phyloP scores from a whole-genome alignment of 768 basidiomycete genomes.

The Serendipita vermifera region DNA sequence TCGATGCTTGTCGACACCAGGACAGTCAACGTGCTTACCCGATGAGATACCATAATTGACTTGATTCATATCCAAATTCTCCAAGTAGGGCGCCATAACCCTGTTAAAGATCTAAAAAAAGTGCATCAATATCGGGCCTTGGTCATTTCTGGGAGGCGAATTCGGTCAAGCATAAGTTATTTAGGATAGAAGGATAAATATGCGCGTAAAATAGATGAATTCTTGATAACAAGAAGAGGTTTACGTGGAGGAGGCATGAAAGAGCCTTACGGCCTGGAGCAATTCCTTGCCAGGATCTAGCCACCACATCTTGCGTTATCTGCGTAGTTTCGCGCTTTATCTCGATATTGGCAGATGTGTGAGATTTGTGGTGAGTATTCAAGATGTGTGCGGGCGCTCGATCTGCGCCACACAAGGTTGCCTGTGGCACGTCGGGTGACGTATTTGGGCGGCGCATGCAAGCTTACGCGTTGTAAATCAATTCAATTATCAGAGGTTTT shows the following conservation, averaged over 20 bases:
- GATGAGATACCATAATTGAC: conserved; percentile 87
- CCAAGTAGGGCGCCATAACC: conserved; percentile 88
- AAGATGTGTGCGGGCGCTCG: background rate
- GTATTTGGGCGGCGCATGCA: background rate
- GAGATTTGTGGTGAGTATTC: background rate
- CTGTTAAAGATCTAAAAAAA: conserved; percentile 61
- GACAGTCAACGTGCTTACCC: conserved; percentile 33
- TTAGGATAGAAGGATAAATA: background rate
- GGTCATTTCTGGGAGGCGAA: no score
- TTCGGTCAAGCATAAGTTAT: background rate
- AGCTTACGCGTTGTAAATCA: background rate
- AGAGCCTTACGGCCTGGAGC: conserved; percentile 53
- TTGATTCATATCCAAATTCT: conserved; percentile 89
- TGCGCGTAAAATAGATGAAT: background rate
- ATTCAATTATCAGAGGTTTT: background rate
- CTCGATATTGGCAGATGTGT: background rate
- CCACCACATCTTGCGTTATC: conserved; percentile 57
- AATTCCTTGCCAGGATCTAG: conserved; percentile 77
- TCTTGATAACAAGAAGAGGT: background rate
- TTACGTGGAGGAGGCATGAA: conserved; percentile 2
- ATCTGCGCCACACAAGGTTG: background rate
- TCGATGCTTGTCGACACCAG: background rate
- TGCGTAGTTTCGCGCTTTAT: conserved; percentile 3
- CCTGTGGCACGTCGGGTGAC: background rate
- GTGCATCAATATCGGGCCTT: no score